Evolutionary conservation across 2,329 filamentous ascomycete species (phyloP).

Genomic region (Zymoseptoria tritici): DNA sequence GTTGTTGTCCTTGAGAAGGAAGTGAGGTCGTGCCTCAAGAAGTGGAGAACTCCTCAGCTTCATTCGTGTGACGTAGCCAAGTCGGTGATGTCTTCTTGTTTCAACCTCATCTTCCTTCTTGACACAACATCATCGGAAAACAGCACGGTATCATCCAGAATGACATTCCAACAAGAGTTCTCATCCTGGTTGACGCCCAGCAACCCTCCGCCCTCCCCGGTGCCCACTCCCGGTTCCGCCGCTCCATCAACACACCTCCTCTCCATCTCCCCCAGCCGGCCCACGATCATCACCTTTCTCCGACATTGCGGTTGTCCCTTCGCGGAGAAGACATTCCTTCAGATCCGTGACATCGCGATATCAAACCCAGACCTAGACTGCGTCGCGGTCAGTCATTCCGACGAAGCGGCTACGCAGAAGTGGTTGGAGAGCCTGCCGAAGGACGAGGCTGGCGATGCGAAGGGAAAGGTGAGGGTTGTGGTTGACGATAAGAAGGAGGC

Average conservation of each 20-base stretch:
- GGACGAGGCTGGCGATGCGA: constrained; percentile 42
- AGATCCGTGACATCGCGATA: constrained; percentile 47
- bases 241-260: constrained; percentile 51
- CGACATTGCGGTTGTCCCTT: constrained; percentile 69
- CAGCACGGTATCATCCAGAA: not conserved
- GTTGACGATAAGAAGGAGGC: constrained; percentile 53
- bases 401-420: constrained; percentile 44
- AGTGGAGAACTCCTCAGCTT: not conserved
- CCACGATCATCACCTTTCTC: constrained; percentile 59
- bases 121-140: constrained; percentile 1
- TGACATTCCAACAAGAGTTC: constrained; percentile 29
- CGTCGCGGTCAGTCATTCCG: constrained; percentile 57
- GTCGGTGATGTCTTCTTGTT: not conserved
- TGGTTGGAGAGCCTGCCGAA: constrained; percentile 44
- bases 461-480: constrained; percentile 51
- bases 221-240: constrained; percentile 46
- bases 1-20: not conserved
- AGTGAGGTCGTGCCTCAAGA: not conserved
- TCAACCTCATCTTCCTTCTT: not conserved
- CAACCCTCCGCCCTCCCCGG: constrained; percentile 11
- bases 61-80: not conserved
- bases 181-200: constrained; percentile 36
- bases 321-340: constrained; percentile 43
- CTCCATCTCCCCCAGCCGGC: constrained; percentile 46
- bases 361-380: constrained; percentile 47